Conservation (phyloP, 192 early-diverging fungal species). For the Rhizoclosmatium sp. region DNA sequence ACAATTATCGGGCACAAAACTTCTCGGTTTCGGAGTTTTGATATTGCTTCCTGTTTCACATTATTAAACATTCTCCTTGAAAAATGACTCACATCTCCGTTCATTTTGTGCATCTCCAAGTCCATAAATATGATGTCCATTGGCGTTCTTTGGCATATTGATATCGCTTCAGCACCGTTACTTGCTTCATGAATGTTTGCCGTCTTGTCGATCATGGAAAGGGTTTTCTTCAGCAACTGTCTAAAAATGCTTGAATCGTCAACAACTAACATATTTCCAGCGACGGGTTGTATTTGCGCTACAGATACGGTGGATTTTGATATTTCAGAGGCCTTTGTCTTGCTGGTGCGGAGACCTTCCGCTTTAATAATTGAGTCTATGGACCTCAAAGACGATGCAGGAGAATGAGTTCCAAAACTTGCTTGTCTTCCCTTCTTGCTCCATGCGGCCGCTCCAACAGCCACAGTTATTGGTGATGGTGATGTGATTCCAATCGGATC, state of each 20-base stretch:
- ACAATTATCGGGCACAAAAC: slow-evolving; percentile 33
- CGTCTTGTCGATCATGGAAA: neutral
- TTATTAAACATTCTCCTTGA: neutral
- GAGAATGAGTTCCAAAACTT: neutral
- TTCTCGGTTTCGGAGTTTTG: slow-evolving; percentile 10
- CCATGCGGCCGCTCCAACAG: neutral
- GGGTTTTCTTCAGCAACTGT: slow-evolving; percentile 28
- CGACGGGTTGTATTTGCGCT: neutral
- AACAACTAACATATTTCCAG: slow-evolving; percentile 30
- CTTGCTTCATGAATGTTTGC: slow-evolving; percentile 30
- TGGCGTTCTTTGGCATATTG: slow-evolving; percentile 15
- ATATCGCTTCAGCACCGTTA: slow-evolving; percentile 34
- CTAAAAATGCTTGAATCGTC: slow-evolving; percentile 45
- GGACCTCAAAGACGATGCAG: neutral
- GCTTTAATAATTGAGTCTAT: neutral
- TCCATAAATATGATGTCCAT: slow-evolving; percentile 40
- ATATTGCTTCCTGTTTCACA: slow-evolving; percentile 33
- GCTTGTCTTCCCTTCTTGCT: neutral
- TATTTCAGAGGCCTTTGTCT: neutral
- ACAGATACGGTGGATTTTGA: neutral
- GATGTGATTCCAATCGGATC: neutral
- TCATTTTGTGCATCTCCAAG: slow-evolving; percentile 39
- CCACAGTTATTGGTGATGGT: neutral
- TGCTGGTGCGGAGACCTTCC: neutral
- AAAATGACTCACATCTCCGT: slow-evolving; percentile 37